These are phyloP conservation scores for Pyrenopolyporus hunteri DNA, from an alignment of 495 filamentous ascomycete genomes.

Conservation along the genomic window DNA sequence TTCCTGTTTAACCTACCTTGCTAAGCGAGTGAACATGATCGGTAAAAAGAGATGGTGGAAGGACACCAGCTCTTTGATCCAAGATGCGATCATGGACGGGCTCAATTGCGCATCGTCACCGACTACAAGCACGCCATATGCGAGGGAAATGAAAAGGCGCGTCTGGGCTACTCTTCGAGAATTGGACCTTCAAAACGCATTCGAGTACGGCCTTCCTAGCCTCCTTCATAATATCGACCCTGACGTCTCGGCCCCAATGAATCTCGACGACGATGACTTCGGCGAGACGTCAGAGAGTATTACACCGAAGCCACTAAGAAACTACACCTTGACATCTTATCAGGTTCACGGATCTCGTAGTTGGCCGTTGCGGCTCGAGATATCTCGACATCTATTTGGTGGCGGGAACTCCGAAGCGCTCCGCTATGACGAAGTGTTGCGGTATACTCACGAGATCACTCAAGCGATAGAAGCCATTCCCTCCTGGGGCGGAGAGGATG, in stretches of 20 bases:
- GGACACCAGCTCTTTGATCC: conserved; percentile 58
- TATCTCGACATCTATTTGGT: conserved; percentile 44
- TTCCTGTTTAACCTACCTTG: conserved; percentile 51
- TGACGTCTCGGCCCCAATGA: conserved; percentile 48
- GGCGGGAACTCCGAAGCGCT: conserved; percentile 43
- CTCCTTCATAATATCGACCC: conserved; percentile 47
- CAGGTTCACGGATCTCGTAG: conserved; percentile 50
- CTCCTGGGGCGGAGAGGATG: conserved; percentile 46
- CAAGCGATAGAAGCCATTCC: conserved; percentile 52
- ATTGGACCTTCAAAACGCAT: conserved; percentile 63
- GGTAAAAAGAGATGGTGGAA: conserved; percentile 63
- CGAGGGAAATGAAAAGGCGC: conserved; percentile 67
- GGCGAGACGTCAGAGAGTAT: conserved; percentile 49
- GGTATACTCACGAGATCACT: conserved; percentile 52
- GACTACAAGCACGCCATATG: conserved; percentile 53
- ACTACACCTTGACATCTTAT: conserved; percentile 52
- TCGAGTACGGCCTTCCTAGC: conserved; percentile 64
- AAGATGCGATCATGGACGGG: conserved; percentile 62
- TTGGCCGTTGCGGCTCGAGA: conserved; percentile 49
- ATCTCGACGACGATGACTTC: conserved; percentile 54
- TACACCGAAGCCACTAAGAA: conserved; percentile 38
- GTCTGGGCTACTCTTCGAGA: conserved; percentile 70
- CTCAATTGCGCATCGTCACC: conserved; percentile 58
- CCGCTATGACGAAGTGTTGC: conserved; percentile 52
- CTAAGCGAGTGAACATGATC: conserved; percentile 52